These are phyloP conservation scores for Chenopodium album DNA, from an alignment of 148 eudicot species.

Conservation along the genomic window DNA sequence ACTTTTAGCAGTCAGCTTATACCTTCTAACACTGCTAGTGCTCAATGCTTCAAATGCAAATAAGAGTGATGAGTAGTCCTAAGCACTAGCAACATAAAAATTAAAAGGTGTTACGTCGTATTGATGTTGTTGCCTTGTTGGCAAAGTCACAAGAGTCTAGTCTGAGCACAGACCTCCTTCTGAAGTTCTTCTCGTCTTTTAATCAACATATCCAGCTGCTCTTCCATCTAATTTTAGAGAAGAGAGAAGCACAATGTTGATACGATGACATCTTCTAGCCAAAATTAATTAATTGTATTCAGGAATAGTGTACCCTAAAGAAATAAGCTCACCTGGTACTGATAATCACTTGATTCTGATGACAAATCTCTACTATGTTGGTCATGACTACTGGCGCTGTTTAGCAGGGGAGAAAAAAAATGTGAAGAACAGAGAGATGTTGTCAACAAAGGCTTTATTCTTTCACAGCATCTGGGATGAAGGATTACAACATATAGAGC, in stretches of 20 bases:
- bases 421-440: background rate
- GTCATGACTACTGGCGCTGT: conserved; percentile 53
- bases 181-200: conserved; percentile 62
- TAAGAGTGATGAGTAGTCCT: background rate
- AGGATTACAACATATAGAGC: background rate
- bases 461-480: background rate
- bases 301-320: background rate
- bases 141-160: background rate
- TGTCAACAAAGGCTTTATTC: background rate
- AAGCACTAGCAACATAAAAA: background rate
- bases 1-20: background rate
- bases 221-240: conserved; percentile 45
- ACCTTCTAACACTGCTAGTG: background rate
- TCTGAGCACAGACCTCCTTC: conserved; percentile 56
- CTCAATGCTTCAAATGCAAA: background rate
- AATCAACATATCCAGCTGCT: conserved; percentile 43
- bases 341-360: conserved; percentile 52
- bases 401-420: conserved; percentile 10
- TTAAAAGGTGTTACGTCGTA: background rate
- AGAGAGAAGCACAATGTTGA: conserved; percentile 15
- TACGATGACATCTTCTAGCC: background rate
- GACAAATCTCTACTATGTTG: conserved; percentile 55
- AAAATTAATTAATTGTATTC: conserved; percentile 2
- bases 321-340: conserved; percentile 42
- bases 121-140: background rate